Evolutionary conservation across 1,284 basidiomycete species (phyloP), one percentile per base, ranked within the genome.

Genomic region (Coniferiporia weirii): DNA sequence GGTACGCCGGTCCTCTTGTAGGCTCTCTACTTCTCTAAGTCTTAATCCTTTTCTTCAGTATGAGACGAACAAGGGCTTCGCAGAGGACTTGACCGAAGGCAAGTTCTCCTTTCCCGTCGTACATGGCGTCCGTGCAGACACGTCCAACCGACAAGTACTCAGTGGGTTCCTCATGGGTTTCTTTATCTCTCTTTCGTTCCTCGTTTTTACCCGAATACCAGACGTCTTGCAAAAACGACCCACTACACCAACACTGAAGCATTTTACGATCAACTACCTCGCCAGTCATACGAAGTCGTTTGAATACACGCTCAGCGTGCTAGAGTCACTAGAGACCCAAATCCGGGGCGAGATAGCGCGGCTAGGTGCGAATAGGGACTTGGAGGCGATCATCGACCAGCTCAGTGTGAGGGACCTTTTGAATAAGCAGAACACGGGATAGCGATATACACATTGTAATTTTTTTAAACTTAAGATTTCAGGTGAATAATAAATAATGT

Each of bases 51-150:
- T 50, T 27, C 46, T 10, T 1, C 65, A 95, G 89, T 98, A 98
- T 68, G 80, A 87, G 1, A 79, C 84, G 38, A 95, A 96, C 75
- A 98, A 98, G 73, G 95, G 95, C 4, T 98, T 92, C 68, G 91
- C 91, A 5, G 95, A 98, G 73, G 95, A 98, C 68, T 77, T 98
- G 7, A 92, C 93, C 0, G 95, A 98, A 73, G 95, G 95, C 1
- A 98, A 98, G 71, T 98, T 98, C 73, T 93, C 91, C 15, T 98
- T 98, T 71, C 95, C 94, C 0, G 82, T 98, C 59, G 89, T 98
- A 0, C 95, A 98, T 68, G 85, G 89, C 12, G 87, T 98, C 34
- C 82, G 90, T 35, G 82, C 89, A 10, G 85, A 95, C 68, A 75
- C 73, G 10, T 77, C 79, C 0, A 93, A 92, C 66, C 81, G 85